Evolutionary conservation across 2,329 filamentous ascomycete genomes (phyloP), one percentile per base, ranked within the genome.

Genomic region (Cladophialophora immunda): DNA sequence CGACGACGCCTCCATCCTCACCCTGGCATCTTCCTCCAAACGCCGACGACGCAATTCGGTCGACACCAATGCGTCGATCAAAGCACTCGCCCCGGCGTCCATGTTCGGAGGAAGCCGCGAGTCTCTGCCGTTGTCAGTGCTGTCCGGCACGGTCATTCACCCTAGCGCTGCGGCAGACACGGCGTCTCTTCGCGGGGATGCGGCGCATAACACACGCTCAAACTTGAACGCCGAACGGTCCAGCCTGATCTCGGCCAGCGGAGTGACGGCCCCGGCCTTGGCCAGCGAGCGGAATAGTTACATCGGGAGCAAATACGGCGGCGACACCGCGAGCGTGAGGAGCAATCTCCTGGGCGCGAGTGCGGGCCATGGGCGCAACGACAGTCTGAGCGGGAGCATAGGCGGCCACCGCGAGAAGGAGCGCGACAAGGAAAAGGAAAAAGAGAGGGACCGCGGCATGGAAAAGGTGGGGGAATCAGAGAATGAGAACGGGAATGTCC

Each of bases 221-320:
- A 80, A 86, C 36, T 83, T 85, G 5, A 86, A 83, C 64, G 81
- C 85, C 17, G 87, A 90, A 74, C 83, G 87, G 5, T 84, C 85
- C 11, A 89, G 86, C 71, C 79, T 97, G 60, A 97, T 97, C 80
- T 93, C 91, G 0, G 85, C 89, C 0, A 89, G 90, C 0, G 91
- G 91, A 15, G 83, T 88, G 3, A 70, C 65, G 17, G 86, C 86
- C 0, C 89, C 90, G 5, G 86, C 87, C 13, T 79, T 92, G 7
- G 82, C 86, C 6, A 90, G 90, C 65, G 94, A 97, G 74, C 86
- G 94, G 57, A 94, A 91, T 76, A 96, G 92, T 78, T 87, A 91
- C 69, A 94, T 97, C 75, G 87, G 88, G 66, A 87, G 82, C 73
- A 83, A 83, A 68, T 78, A 75, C 22, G 87, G 85, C 4, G 87